Evolutionary conservation across 2,329 filamentous ascomycete genomes (phyloP).

Genomic region (Colletotrichum tofieldiae): DNA sequence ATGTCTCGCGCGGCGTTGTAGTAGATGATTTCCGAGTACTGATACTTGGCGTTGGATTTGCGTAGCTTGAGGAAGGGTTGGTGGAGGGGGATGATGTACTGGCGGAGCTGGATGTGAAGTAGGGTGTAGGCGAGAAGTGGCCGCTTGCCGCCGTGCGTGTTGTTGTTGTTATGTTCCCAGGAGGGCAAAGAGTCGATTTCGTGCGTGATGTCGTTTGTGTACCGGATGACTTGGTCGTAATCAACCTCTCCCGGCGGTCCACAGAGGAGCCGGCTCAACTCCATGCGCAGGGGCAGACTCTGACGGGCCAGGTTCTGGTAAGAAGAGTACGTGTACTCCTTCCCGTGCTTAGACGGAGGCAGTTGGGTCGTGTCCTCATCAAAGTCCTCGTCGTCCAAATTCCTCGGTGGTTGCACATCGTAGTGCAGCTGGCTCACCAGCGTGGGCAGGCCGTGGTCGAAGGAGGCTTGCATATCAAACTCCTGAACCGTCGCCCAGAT

Average conservation of each 20-base stretch:
- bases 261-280: conserved; percentile 70
- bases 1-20: conserved; percentile 75
- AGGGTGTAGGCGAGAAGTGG: conserved; percentile 73
- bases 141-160: conserved; percentile 62
- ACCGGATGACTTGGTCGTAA: conserved; percentile 74
- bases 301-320: conserved; percentile 72
- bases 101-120: conserved; percentile 72
- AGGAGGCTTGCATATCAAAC: conserved; percentile 74
- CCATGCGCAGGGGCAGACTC: conserved; percentile 69
- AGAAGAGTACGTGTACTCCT: conserved; percentile 72
- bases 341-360: conserved; percentile 65
- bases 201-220: conserved; percentile 73
- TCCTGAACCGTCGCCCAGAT: conserved; percentile 75
- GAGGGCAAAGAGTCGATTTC: conserved; percentile 73
- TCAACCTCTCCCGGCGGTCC: conserved; percentile 69
- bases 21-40: conserved; percentile 75
- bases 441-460: conserved; percentile 73
- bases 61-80: conserved; percentile 74
- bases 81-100: conserved; percentile 75
- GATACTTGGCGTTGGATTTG: conserved; percentile 73
- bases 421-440: conserved; percentile 71
- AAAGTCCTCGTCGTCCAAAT: conserved; percentile 72
- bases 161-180: conserved; percentile 62
- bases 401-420: conserved; percentile 69
- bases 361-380: conserved; percentile 67